Evolutionary conservation across 805 yeast species (phyloP), one percentile per base, ranked within the genome.

Genomic region (Suhomyces sp.): DNA sequence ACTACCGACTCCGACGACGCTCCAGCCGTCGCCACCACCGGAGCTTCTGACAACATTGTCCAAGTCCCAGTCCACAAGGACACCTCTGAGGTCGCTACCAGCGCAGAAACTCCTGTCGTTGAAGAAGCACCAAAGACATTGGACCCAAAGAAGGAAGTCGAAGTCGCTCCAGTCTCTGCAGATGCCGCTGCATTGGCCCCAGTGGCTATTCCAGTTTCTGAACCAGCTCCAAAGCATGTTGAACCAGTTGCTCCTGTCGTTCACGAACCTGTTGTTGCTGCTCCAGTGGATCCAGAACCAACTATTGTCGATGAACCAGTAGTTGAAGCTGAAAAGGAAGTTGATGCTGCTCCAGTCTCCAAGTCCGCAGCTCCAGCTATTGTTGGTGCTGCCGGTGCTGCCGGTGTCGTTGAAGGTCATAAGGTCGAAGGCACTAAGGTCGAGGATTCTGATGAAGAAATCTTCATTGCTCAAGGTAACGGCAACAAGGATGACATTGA

Each of bases 401-500:
- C 41, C 21, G 31, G 26, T 18, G 34, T 34, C 23, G 40, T 24
- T 12, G 25, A 33, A 16, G 28, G 42, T n/a, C n/a, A n/a, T n/a
- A n/a, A n/a, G n/a, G n/a, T n/a, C n/a, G n/a, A n/a, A n/a, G n/a
- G n/a, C n/a, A 18, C 40, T 17, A 35, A 35, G 14, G 42, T 21
- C 15, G 33, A 35, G 25, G 58, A 41, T 3, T 30, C 44, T 19
- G 63, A 53, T 14, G 72, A 65, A 38, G 70, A 63, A 42, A 64
- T 68, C 33, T 54, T 67, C 33, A 53, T 65, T 31, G 67, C 71
- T n/a, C 61, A 59, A 32, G 72, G 71, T 18, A 53, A 51, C 4
- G 49, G 53, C 28, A 39, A 42, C 27, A 19, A 7, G 9, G 46
- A 54, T 24, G 62, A 58, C 20, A 51, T 63, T 32, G 65, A 56